These are phyloP conservation scores for Aaosphaeria pasadenensis DNA, from an alignment of 2,329 filamentous ascomycete genomes.

Conservation along the genomic window DNA sequence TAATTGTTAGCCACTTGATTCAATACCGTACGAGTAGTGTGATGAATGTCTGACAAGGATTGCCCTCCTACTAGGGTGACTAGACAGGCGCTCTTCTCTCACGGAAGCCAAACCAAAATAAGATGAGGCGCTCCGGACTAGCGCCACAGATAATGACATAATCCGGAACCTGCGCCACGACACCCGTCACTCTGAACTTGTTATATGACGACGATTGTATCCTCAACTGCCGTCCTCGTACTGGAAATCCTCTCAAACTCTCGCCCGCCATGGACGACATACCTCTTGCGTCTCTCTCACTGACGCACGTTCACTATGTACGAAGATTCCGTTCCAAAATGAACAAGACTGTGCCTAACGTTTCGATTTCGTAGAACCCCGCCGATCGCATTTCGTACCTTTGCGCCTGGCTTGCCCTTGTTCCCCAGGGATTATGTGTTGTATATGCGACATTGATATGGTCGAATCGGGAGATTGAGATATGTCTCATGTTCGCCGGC, in stretches of 20 bases:
- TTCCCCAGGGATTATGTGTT: conserved; percentile 87
- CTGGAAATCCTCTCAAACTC: background rate
- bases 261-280: conserved; percentile 44
- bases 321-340: conserved; percentile 29
- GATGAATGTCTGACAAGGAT: too few species aligned
- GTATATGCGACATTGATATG: conserved; percentile 88
- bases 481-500: conserved; percentile 84
- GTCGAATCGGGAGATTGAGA: conserved; percentile 86
- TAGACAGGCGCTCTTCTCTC: too few species aligned
- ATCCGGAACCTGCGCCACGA: background rate
- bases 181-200: background rate
- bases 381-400: conserved; percentile 78
- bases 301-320: conserved; percentile 97
- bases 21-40: too few species aligned
- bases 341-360: conserved; percentile 13
- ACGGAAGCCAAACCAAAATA: too few species aligned
- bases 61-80: too few species aligned
- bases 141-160: conserved; percentile 1
- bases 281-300: conserved; percentile 80
- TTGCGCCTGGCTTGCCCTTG: conserved; percentile 90
- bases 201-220: too few species aligned
- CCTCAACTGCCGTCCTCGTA: too few species aligned
- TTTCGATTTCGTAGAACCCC: conserved; percentile 64
- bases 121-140: background rate
- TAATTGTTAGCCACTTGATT: too few species aligned